These are phyloP conservation scores for Chaetoceros muelleri DNA, from an alignment of 108 stramenopile species.

Conservation along the genomic window DNA sequence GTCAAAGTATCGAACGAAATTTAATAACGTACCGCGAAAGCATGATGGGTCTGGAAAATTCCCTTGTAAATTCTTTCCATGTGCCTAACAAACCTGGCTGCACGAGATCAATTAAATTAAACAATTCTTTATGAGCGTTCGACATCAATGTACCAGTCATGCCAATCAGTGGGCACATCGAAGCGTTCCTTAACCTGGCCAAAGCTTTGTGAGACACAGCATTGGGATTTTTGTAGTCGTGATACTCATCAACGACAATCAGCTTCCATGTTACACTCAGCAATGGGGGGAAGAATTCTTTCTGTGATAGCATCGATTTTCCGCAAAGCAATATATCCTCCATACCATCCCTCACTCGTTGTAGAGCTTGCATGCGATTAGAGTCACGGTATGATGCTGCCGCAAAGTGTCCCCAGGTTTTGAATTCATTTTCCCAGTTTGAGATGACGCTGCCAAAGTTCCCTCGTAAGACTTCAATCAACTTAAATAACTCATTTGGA, in stretches of 20 bases:
- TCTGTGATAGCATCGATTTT: slow-evolving; percentile 33
- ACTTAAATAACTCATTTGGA: too few species aligned
- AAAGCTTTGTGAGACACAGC: slow-evolving; percentile 16
- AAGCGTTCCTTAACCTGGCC: slow-evolving; percentile 13
- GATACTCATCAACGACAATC: slow-evolving; percentile 75
- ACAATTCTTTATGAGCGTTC: slow-evolving; percentile 66
- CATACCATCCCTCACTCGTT: slow-evolving; percentile 27
- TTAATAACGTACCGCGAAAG: slow-evolving; percentile 41
- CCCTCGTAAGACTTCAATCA: too few species aligned
- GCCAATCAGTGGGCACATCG: slow-evolving; percentile 25
- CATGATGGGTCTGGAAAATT: slow-evolving; percentile 45
- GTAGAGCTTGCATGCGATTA: slow-evolving; percentile 20
- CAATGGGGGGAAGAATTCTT: slow-evolving; percentile 26
- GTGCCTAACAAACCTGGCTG: slow-evolving; percentile 46
- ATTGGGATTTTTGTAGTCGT: slow-evolving; percentile 50
- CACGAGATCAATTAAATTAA: slow-evolving; percentile 65
- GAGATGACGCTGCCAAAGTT: slow-evolving; percentile 51
- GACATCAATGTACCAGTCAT: slow-evolving; percentile 58
- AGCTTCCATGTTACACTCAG: slow-evolving; percentile 55
- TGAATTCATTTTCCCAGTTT: slow-evolving; percentile 67
- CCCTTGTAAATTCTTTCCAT: slow-evolving; percentile 34
- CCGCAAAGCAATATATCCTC: slow-evolving; percentile 61
- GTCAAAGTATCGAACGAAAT: too few species aligned
- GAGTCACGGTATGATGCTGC: slow-evolving; percentile 36
- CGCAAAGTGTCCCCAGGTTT: slow-evolving; percentile 66